Evolutionary conservation across 495 filamentous ascomycete species (phyloP).

Genomic region (Aspergillus steynii): DNA sequence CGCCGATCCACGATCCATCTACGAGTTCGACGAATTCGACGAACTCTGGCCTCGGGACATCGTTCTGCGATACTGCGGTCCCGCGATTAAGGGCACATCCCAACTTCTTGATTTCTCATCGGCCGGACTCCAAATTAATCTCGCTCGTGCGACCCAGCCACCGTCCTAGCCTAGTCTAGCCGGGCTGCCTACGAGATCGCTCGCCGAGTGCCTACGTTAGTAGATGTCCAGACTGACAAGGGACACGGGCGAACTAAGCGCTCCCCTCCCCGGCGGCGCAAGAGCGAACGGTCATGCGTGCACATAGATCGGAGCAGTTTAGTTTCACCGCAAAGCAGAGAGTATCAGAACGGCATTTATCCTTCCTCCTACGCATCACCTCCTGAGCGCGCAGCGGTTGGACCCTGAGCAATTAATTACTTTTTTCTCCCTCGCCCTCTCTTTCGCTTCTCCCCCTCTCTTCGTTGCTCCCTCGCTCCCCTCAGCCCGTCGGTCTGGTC

Average conservation of each 20-base stretch:
- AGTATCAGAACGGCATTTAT: conserved; percentile 15
- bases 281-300: conserved; percentile 41
- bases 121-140: conserved; percentile 10
- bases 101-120: neutral
- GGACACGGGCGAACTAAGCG: conserved; percentile 27
- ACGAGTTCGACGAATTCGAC: too few relatives aligned
- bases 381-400: conserved; percentile 7
- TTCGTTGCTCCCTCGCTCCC: conserved; percentile 3
- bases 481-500: neutral
- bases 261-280: conserved; percentile 32
- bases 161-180: conserved; percentile 9
- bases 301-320: conserved; percentile 29
- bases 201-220: neutral
- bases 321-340: conserved; percentile 27
- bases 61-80: too few relatives aligned
- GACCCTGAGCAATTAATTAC: conserved; percentile 8
- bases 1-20: too few relatives aligned
- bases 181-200: neutral
- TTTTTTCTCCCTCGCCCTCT: conserved; percentile 12
- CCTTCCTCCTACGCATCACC: conserved; percentile 9
- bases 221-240: conserved; percentile 5
- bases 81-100: too few relatives aligned
- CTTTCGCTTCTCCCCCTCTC: conserved; percentile 16
- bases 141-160: conserved; percentile 16
- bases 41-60: too few relatives aligned